phyloP scores from a whole-genome alignment of 768 basidiomycete species.

The Paxillus rubicundulus region DNA sequence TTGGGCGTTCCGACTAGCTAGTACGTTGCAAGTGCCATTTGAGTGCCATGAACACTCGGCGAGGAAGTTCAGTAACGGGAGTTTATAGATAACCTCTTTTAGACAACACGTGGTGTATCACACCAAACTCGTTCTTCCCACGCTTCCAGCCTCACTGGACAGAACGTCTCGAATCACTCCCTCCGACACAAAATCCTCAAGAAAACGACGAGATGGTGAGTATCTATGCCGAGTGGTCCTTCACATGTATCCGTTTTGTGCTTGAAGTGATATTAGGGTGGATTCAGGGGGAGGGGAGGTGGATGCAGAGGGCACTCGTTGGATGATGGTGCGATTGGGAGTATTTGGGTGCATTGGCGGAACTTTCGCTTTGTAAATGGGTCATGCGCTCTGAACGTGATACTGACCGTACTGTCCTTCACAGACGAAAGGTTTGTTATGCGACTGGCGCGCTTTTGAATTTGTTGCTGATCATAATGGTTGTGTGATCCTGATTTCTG shows the following conservation, averaged over 20 bases:
- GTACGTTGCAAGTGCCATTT: not conserved
- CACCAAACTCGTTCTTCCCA: constrained; percentile 16
- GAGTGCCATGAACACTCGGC: no score
- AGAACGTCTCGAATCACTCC: constrained; percentile 3
- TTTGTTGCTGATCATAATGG: constrained; percentile 13
- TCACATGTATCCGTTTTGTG: constrained; percentile 1
- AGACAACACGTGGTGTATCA: constrained; percentile 6
- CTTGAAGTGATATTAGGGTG: constrained; percentile 23
- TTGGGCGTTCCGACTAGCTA: no score
- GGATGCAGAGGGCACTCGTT: constrained; percentile 15
- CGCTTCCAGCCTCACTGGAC: constrained; percentile 16
- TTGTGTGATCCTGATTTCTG: not conserved
- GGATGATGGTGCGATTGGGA: constrained; percentile 35
- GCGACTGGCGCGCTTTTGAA: not conserved
- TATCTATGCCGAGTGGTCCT: constrained; percentile 19
- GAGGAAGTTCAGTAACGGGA: constrained; percentile 3
- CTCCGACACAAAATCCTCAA: constrained; percentile 30
- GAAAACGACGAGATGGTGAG: constrained; percentile 48
- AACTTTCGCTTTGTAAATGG: not conserved
- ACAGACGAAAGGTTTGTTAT: constrained; percentile 81
- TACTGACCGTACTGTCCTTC: constrained; percentile 24
- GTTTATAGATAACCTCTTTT: not conserved
- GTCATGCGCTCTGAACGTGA: not conserved
- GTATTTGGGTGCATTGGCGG: not conserved
- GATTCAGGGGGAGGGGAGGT: constrained; percentile 25